Evolutionary conservation across 2,329 filamentous ascomycete species (phyloP).

Genomic region (Fusarium irregulare): DNA sequence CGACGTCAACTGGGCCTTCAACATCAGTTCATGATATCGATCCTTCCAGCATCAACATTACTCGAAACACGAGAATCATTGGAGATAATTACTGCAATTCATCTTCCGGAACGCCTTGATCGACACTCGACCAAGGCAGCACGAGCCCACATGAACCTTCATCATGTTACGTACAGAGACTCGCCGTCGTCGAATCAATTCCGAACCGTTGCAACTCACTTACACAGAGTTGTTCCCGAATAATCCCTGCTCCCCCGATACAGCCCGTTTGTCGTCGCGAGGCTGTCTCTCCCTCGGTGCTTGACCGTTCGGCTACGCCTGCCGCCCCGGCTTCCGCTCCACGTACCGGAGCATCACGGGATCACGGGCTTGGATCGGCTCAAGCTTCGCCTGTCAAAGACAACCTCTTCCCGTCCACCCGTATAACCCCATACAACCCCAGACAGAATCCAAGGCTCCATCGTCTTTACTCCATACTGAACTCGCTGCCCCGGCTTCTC

Average conservation of each 20-base stretch:
- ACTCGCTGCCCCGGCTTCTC: conserved; percentile 42
- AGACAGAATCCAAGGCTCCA: conserved; percentile 31
- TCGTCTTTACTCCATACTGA: conserved; percentile 35
- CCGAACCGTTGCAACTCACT: conserved; percentile 16
- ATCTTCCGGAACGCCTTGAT: conserved; percentile 13
- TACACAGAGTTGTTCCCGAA: conserved; percentile 29
- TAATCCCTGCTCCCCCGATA: conserved; percentile 42
- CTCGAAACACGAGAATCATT: conserved; percentile 2
- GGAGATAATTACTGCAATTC: background rate
- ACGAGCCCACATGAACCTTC: conserved; percentile 10
- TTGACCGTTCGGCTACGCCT: conserved; percentile 46
- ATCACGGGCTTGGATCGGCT: conserved; percentile 46
- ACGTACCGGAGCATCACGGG: conserved; percentile 48
- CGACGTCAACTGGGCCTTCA: conserved; percentile 16
- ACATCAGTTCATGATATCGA: conserved; percentile 36
- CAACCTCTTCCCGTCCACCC: conserved; percentile 24
- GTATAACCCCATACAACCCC: conserved; percentile 36
- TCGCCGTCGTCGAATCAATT: conserved; percentile 20
- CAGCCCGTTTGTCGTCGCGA: conserved; percentile 42
- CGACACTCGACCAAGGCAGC: conserved; percentile 10
- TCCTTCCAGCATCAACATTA: conserved; percentile 6
- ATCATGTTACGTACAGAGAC: conserved; percentile 24
- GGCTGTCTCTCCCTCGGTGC: conserved; percentile 18
- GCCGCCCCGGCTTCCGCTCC: conserved; percentile 41
- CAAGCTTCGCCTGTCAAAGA: conserved; percentile 36